Conservation (phyloP, 163 green algal species). For the Chloromonas sp. region DNA sequence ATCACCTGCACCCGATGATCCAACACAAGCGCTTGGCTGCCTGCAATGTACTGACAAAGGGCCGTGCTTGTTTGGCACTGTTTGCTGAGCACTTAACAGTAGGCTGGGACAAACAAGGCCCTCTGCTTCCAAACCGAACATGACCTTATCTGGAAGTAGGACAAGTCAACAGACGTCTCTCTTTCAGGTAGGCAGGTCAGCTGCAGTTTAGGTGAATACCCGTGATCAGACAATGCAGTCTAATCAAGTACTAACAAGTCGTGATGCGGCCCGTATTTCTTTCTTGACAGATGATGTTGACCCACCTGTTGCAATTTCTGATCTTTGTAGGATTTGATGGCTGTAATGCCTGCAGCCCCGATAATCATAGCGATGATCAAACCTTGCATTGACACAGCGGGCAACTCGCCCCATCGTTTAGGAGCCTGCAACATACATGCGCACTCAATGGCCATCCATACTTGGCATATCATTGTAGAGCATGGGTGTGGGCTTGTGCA, state of each 20-base stretch:
- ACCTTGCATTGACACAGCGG: constrained; percentile 20
- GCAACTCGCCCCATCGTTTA: background rate
- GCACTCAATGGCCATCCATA: background rate
- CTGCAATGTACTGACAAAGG: background rate
- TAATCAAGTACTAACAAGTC: too few species aligned
- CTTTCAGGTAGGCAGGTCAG: too few species aligned
- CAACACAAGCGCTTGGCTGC: background rate
- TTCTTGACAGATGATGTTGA: too few species aligned
- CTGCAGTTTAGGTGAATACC: too few species aligned
- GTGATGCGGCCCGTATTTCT: too few species aligned
- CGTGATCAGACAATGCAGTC: too few species aligned
- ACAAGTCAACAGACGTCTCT: too few species aligned
- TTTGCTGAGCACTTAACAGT: background rate
- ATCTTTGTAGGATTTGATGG: constrained; percentile 29
- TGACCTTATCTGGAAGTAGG: background rate
- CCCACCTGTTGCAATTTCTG: constrained; percentile 31
- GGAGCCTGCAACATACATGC: background rate
- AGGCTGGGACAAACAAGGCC: too few species aligned
- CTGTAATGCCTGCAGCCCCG: constrained; percentile 26
- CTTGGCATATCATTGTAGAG: background rate
- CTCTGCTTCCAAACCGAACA: too few species aligned
- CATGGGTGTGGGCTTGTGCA: too few species aligned
- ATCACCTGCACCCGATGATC: constrained; percentile 20
- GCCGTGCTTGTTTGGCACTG: background rate
- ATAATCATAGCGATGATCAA: constrained; percentile 28